Percentiles rank a stretch among this genome's conserved stretches.
Conservation (phyloP, 2,329 filamentous ascomycete species). For the Alternaria viburni region DNA sequence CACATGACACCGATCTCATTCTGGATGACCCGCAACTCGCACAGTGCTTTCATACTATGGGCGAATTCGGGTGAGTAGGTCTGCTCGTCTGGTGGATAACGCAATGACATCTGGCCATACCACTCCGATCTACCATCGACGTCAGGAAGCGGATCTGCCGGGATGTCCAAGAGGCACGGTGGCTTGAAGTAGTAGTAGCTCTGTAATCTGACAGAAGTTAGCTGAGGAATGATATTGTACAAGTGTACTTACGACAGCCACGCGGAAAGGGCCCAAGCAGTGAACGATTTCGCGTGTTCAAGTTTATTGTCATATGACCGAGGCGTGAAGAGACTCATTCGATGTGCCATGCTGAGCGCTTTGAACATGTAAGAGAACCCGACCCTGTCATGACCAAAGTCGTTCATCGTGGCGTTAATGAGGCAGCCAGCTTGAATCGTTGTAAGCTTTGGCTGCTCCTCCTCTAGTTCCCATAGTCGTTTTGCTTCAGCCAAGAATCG, state of each 20-base stretch:
- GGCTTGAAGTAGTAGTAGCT: conserved; percentile 18
- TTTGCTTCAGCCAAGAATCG: conserved; percentile 29
- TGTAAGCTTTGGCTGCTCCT: conserved; percentile 9
- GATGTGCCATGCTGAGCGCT: conserved; percentile 19
- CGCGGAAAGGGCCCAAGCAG: conserved; percentile 12
- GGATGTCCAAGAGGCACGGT: conserved; percentile 7
- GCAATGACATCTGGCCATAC: conserved; percentile 21
- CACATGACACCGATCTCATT: conserved; percentile 10
- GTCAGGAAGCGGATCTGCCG: conserved; percentile 15
- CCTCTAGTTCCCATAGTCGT: conserved; percentile 26
- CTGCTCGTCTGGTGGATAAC: background rate
- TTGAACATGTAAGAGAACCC: conserved; percentile 12
- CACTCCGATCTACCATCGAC: conserved; percentile 10
- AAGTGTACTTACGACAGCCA: conserved; percentile 7
- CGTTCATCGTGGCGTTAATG: conserved; percentile 15
- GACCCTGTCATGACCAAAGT: conserved; percentile 11
- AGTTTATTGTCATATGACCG: background rate
- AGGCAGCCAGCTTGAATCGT: conserved; percentile 21
- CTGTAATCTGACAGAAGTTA: background rate
- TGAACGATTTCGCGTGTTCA: conserved; percentile 14
- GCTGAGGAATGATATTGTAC: background rate
- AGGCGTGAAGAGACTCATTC: conserved; percentile 16
- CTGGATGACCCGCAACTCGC: conserved; percentile 16
- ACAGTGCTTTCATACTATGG: conserved; percentile 12
- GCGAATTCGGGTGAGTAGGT: conserved; percentile 3